Evolutionary conservation across 768 basidiomycete species (phyloP), one percentile per base, ranked within the genome.

Genomic region (Phylloporus sp.): DNA sequence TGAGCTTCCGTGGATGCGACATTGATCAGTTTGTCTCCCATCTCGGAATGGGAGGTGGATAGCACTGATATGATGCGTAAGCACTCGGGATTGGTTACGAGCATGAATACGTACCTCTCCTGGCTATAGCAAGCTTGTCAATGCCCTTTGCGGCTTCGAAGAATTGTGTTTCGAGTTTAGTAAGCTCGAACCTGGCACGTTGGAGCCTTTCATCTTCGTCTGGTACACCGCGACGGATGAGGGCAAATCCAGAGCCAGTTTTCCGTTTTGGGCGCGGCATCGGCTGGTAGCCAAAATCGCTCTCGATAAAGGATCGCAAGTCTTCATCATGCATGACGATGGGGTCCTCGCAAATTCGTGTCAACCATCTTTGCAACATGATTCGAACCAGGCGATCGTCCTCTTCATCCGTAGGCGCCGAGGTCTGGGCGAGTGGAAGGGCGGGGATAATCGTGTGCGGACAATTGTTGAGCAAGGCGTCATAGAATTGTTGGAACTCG

Each of bases 361-460:
- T 85, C 48, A 97, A 80, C 95, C 97, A 99, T 54, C 91, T 76
- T 70, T 98, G 97, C 20, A 98, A 76, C 80, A 95, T 92, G 54
- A 95, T 88, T 66, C 88, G 88, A 28, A 99, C 92, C 3, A 99
- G 78, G 18, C 97, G 80, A 68, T 98, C 97, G 69, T 99, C 97
- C 71, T 98, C 97, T 72, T 98, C 97, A 63, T 98, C 97, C 12
- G 92, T 94, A 23, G 92, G 88, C 3, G 97, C 97, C 12, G 95
- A 97, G 0, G 95, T 97, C 59, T 95, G 92, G 0, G 95, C 83
- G n/a, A 98, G 79, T 1, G 97, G 97, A 13, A 99, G 79, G 5
- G 97, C 97, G 8, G 97, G 92, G 15, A 97, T 78, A 60, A 99
- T 97, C 24, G 95, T 95, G 64, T 98, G 97, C 0, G 97, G 97